Base-by-base conservation (phyloP, 177 flowering plant genomes). In the Telopea speciosissima region DNA sequence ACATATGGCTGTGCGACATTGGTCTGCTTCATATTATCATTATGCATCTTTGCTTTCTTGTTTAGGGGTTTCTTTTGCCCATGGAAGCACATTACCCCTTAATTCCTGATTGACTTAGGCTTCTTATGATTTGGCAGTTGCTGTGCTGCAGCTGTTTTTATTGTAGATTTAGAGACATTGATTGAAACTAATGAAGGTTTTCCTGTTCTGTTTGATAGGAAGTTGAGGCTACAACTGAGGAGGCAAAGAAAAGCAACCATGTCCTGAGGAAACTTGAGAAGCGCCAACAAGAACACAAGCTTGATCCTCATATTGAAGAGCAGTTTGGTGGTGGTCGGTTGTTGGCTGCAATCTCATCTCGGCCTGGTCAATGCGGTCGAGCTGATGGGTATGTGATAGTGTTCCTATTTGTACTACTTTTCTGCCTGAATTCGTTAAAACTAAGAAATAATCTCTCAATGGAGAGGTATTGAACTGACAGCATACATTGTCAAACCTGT, bases 291-390 rank as follows among this genome's bases (percentile, higher is more conserved):
- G 83, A 67, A 19, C 86, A 84, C 66, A 79, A 71, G 22, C 81
- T 89, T 65, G 94, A 89, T 69, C 70, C 83, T 21, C 92, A 88
- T 62, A 80, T 89, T 67, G 92, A 86, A 61, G 95, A 90, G 73
- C 92, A 90, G 73, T 88, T 90, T 56, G 66, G 82, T 4, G 65
- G 87, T 77, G 92, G 91, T 17, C 86, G 96, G 52, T 68, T 88
- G 24, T 69, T 87, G 56, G 94, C 94, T 69, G 76, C 83, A 21
- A 89, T 89, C 75, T 74, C 92, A 49, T 90, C 92, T 10, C 83
- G 91, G 1, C 96, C 96, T 77, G 92, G 96, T 62, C 96, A 88
- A 52, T 87, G 90, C 73, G 96, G 96, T 24, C 87, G 92, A 56
- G 90, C 91, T 73, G 92, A 88, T 82, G 96, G 96, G 90, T 88